Evolutionary conservation across 768 basidiomycete genomes (phyloP), one percentile per base, ranked within the genome.

Genomic region (Lanmaoa rubissima): DNA sequence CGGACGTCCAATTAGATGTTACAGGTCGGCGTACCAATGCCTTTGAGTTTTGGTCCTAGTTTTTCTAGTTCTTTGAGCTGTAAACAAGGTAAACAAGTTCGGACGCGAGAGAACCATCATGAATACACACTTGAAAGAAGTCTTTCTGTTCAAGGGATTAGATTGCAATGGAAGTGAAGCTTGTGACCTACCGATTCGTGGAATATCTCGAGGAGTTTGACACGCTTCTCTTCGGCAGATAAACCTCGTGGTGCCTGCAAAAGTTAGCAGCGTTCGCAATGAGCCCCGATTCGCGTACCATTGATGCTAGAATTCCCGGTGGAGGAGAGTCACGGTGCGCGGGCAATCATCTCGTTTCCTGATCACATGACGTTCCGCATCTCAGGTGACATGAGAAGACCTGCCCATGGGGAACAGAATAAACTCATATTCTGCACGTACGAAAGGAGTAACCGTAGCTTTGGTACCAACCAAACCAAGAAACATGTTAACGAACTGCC

Each of bases 21-120:
- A 47, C 17, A 32, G 45, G 39, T 28, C 14, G 43, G 60, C 73
- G 57, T 72, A 92, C 92, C 90, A 51, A 97, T 94, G 21, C 94
- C 94, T 67, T 95, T 96, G 76, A 89, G 77, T 71, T 94, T 95
- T 16, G 89, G 86, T 0, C 83, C 90, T 9, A 90, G 77, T 70
- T 94, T 96, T 72, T 98, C 95, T 21, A 97, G 78, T 63, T 98
- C 95, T 69, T 96, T 97, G 47, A 98, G 78, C 84, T 92, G 51
- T 39, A 26, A 24, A 8, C 26, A 46, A 12, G 40, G 12, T 54
- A 21, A 48, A 24, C 42, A 16, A 31, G 35, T 16, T 9, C 21
- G 21, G 1, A 34, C 19, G 17, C 14, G 26, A 1, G 19, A 51
- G 17, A 17, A 13, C 31, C 28, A 16, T 19, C 34, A 28, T 5